These are phyloP conservation scores for Bretziella fagacearum DNA, from an alignment of 2,329 filamentous ascomycete genomes.

Conservation along the genomic window DNA sequence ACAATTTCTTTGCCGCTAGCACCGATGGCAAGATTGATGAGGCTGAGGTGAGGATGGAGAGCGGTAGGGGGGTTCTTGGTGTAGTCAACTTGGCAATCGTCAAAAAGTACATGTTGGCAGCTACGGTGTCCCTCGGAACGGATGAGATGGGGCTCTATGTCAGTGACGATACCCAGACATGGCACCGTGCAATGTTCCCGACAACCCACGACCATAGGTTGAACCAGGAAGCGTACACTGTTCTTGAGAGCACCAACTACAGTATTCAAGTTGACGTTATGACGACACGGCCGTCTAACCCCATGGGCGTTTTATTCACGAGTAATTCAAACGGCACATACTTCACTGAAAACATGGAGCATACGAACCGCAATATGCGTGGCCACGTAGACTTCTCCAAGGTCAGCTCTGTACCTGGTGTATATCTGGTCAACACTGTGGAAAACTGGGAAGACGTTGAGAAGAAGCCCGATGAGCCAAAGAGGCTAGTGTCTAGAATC, in stretches of 20 bases:
- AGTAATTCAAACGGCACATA: conserved; percentile 97
- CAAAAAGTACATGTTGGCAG: conserved; percentile 74
- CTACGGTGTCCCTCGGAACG: conserved; percentile 60
- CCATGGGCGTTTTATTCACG: conserved; percentile 79
- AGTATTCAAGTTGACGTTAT: conserved; percentile 94
- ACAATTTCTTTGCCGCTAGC: conserved; percentile 56
- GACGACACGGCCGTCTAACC: conserved; percentile 44
- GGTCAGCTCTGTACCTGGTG: conserved; percentile 75
- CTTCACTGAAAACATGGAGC: conserved; percentile 78
- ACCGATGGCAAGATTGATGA: conserved; percentile 35
- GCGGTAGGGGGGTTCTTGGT: conserved; percentile 56
- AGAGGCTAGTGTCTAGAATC: conserved; percentile 64
- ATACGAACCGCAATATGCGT: conserved; percentile 66
- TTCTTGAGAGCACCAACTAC: conserved; percentile 92
- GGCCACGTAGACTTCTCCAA: conserved; percentile 93
- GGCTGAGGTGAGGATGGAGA: conserved; percentile 62
- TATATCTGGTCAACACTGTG: conserved; percentile 79
- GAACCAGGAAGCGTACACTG: conserved; percentile 75
- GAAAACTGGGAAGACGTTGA: conserved; percentile 68
- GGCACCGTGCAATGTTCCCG: conserved; percentile 85
- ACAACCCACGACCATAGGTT: conserved; percentile 52
- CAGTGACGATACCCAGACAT: conserved; percentile 63
- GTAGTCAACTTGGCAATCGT: conserved; percentile 68
- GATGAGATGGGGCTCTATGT: conserved; percentile 87
- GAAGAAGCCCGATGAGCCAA: conserved; percentile 31